Evolutionary conservation across 2,329 filamentous ascomycete species (phyloP).

Genomic region (Venturia aucupariae): DNA sequence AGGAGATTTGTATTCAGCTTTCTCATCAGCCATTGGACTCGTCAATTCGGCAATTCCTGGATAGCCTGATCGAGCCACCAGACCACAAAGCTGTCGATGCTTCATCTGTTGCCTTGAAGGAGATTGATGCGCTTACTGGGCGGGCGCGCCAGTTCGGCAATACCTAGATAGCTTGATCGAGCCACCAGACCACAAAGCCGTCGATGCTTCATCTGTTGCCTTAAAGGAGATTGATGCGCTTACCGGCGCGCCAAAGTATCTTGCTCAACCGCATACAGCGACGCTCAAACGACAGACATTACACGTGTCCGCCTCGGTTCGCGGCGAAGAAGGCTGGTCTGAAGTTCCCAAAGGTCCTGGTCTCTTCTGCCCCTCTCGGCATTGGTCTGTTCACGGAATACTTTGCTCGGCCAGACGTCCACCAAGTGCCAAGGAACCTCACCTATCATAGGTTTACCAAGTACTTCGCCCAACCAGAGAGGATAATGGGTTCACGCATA

Average conservation of each 20-base stretch:
- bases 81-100: constrained; percentile 5
- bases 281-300: no score
- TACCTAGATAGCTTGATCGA: constrained; percentile 9
- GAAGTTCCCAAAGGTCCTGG: constrained; percentile 34
- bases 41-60: constrained; percentile 2
- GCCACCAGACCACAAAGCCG: not conserved
- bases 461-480: no score
- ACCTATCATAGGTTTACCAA: no score
- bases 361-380: constrained; percentile 43
- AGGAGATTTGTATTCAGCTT: constrained; percentile 21
- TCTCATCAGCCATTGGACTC: not conserved
- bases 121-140: constrained; percentile 37
- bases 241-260: constrained; percentile 22
- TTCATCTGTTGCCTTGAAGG: constrained; percentile 30
- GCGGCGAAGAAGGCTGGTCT: constrained; percentile 23
- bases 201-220: constrained; percentile 26
- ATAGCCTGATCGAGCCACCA: constrained; percentile 5
- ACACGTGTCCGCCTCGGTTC: no score
- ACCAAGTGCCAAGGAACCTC: no score
- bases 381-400: constrained; percentile 37
- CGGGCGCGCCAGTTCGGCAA: not conserved
- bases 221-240: constrained; percentile 36
- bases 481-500: no score
- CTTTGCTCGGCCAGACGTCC: constrained; percentile 29
- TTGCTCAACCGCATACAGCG: no score